Base-by-base conservation (phyloP, 176 grass and related monocot genomes). In the Eleusine indica region DNA sequence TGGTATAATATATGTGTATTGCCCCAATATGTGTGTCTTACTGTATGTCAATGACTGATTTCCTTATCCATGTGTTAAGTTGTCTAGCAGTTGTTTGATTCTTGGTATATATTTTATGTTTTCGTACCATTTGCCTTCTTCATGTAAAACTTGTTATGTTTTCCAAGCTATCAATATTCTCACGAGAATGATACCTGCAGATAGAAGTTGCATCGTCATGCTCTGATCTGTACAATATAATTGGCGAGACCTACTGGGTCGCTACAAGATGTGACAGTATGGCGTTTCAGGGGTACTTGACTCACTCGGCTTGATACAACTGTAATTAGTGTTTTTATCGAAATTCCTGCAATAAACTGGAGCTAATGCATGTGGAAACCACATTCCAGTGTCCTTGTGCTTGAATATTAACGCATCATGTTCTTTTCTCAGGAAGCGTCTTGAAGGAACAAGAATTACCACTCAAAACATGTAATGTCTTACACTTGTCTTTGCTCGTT, bases 361-460 rank as follows among this genome's bases (percentile, higher is more conserved):
- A 64, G 51, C 42, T 54, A 37, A 70, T 73, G 61, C 75, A 66
- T 43, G 65, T 76, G 2, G 28, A 72, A 63, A 63, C n/a, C n/a
- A 38, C 9, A 67, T 77, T 73, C 52, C 44, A 48, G 60, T 70
- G 74, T 66, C n/a, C 29, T 57, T 81, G 35, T 73, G 40, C 65
- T 71, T 79, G 37, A 49, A 82, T 71, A 60, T 58, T 91, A 77
- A 91, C 82, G 81, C 68, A 60, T 47, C 58, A 54, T 92, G 77
- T 37, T 9, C 37, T 87, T 86, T 95, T 95, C 90, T 84, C 89
- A 98, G 96, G 93, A 98, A 92, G 41, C 88, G 83, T 52, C 96
- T 99, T 87, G 96, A 99, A 89, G 93, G 96, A 85, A 99, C 96
- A 74, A 90, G 93, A 90, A 99, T 99, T 89, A 99, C 93, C 54